These are phyloP conservation scores for Sporothrix variecibatus DNA, from an alignment of 2,329 filamentous ascomycete genomes.

Conservation along the genomic window DNA sequence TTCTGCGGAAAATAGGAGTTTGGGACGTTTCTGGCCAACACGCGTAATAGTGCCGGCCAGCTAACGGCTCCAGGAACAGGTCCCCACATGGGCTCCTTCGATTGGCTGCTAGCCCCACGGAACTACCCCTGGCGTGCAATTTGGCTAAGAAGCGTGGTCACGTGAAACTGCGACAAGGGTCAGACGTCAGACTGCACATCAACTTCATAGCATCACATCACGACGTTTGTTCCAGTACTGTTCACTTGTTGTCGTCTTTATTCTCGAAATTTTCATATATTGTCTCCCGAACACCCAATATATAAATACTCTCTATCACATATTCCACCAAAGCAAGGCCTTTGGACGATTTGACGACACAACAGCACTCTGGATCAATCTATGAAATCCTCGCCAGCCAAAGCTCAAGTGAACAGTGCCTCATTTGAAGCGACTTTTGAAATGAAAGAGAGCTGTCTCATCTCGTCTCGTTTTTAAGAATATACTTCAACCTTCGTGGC, in stretches of 20 bases:
- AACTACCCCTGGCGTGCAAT: neutral
- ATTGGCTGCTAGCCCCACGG: constrained; percentile 22
- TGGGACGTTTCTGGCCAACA: constrained; percentile 5
- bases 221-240: neutral
- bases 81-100: constrained; percentile 18
- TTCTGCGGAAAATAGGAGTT: constrained; percentile 17
- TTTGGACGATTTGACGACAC: neutral
- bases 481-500: too few relatives aligned
- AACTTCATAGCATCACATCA: neutral
- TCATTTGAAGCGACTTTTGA: neutral
- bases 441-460: neutral
- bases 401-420: neutral
- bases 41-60: constrained; percentile 9
- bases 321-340: neutral
- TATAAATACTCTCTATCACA: too few relatives aligned
- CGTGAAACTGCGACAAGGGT: constrained; percentile 14
- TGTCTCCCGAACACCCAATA: too few relatives aligned
- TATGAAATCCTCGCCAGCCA: neutral
- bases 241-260: neutral
- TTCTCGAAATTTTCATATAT: neutral
- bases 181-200: neutral
- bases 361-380: neutral
- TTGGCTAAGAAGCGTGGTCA: neutral
- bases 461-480: neutral
- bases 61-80: constrained; percentile 4